A percentile compares a stretch with the other conserved stretches of the same genome.
These are phyloP conservation scores for Colletotrichum sp. DNA, from an alignment of 2,329 filamentous ascomycete species.

Conservation along the genomic window DNA sequence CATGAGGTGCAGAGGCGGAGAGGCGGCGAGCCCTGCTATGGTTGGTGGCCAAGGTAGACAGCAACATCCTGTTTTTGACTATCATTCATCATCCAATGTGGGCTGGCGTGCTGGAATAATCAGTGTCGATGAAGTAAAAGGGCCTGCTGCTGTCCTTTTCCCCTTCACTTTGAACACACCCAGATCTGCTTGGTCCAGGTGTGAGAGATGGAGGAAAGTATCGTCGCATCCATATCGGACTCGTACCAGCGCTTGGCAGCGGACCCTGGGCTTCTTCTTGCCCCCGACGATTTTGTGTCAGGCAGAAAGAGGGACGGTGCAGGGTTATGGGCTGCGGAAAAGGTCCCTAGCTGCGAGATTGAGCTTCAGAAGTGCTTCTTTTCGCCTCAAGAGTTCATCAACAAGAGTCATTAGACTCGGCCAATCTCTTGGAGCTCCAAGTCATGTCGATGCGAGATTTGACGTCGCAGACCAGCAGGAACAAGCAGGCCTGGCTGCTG, in stretches of 20 bases:
- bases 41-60: neutral
- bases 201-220: neutral
- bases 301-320: neutral
- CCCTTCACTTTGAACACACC: neutral
- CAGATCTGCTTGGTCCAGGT: neutral
- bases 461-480: neutral
- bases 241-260: neutral
- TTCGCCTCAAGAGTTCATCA: neutral
- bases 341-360: slow-evolving; percentile 2
- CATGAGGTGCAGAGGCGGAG: neutral
- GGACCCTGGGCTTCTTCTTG: neutral
- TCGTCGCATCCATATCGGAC: neutral
- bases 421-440: neutral
- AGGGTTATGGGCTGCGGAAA: neutral
- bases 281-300: neutral
- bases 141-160: neutral
- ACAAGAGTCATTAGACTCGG: neutral
- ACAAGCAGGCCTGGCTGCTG: neutral
- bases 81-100: neutral
- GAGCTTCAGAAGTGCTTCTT: neutral
- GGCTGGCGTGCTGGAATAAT: neutral
- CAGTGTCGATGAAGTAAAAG: neutral
- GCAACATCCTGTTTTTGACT: neutral
- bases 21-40: neutral
- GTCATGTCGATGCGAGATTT: neutral